Conservation (phyloP, 495 filamentous ascomycete species). For the Aspergillus cavernicola region DNA sequence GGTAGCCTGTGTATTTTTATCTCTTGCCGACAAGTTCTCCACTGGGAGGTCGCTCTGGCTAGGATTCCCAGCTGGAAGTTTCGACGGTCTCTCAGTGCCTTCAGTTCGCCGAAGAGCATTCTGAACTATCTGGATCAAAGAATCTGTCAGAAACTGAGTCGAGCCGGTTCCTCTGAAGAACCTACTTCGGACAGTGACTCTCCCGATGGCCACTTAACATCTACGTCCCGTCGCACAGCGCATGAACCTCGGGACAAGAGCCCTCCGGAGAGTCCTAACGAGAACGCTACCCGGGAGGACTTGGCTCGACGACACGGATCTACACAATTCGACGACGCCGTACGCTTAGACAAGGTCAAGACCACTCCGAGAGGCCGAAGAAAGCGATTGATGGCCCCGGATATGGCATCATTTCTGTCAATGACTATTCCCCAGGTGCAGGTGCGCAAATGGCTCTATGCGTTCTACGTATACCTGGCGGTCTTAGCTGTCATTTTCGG, state of each 20-base stretch:
- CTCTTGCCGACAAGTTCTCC: conserved; percentile 69
- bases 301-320: conserved; percentile 51
- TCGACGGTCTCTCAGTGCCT: conserved; percentile 49
- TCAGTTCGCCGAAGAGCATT: conserved; percentile 45
- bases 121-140: conserved; percentile 49
- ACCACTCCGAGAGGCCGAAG: conserved; percentile 62
- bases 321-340: conserved; percentile 37
- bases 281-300: conserved; percentile 25
- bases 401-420: conserved; percentile 68
- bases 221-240: conserved; percentile 27
- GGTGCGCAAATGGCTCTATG: conserved; percentile 77
- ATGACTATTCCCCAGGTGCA: conserved; percentile 75
- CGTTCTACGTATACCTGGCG: conserved; percentile 67
- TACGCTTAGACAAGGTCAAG: conserved; percentile 32
- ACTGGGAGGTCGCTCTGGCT: conserved; percentile 80
- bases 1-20: conserved; percentile 77
- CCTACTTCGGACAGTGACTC: conserved; percentile 44
- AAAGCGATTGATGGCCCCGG: conserved; percentile 63
- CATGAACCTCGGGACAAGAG: conserved; percentile 19
- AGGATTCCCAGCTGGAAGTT: conserved; percentile 91
- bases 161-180: conserved; percentile 30
- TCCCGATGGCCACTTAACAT: conserved; percentile 17
- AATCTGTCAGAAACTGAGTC: conserved; percentile 42
- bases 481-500: conserved; percentile 62
- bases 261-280: conserved; percentile 17